phyloP scores from a whole-genome alignment of 352 stramenopile genomes.

The Pythium folliculosum region DNA sequence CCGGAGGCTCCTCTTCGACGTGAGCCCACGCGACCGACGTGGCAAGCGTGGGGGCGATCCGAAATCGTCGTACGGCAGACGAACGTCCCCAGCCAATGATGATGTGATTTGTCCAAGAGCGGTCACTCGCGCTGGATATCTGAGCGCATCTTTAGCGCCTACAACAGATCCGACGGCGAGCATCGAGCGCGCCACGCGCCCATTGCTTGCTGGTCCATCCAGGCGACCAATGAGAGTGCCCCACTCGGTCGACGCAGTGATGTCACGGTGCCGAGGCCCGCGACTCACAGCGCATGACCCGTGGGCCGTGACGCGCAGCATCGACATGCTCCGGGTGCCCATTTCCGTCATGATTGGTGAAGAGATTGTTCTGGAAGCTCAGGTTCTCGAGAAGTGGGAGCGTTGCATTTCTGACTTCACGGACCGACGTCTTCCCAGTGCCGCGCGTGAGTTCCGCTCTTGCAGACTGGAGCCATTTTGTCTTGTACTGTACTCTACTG shows the following conservation, averaged over 20 bases:
- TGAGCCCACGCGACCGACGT: slow-evolving; percentile 1
- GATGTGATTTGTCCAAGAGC: slow-evolving; percentile 8
- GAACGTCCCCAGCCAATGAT: background rate
- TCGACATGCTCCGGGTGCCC: background rate
- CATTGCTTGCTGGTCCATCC: background rate
- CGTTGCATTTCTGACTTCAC: background rate
- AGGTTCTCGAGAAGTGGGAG: background rate
- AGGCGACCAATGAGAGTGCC: background rate
- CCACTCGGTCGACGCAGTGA: background rate
- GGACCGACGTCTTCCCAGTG: background rate
- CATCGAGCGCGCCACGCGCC: background rate
- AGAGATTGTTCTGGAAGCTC: background rate
- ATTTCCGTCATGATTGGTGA: background rate
- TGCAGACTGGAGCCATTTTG: background rate
- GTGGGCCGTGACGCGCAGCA: background rate
- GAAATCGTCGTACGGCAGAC: background rate
- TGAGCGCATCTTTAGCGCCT: background rate
- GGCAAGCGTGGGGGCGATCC: background rate
- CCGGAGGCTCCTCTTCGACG: background rate
- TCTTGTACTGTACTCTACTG: background rate
- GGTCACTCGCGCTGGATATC: background rate
- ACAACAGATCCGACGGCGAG: background rate
- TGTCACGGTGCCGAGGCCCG: background rate
- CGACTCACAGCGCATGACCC: too few relatives aligned
- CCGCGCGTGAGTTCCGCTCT: background rate